phyloP scores from a whole-genome alignment of 108 stramenopile genomes.

The Asterionellopsis glacialis region DNA sequence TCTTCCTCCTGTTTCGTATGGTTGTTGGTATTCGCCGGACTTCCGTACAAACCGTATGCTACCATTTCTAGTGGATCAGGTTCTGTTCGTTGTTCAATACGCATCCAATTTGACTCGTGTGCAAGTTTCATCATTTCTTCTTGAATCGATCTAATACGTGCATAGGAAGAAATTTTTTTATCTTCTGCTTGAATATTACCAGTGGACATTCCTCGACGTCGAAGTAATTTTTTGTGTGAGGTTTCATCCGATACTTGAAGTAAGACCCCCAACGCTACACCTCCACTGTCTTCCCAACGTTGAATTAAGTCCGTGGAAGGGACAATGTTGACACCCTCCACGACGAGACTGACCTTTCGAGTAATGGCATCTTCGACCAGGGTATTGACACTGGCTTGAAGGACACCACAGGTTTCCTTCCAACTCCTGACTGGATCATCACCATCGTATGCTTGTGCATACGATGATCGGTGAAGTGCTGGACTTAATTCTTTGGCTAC shows the following conservation, averaged over 20 bases:
- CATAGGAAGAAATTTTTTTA: conserved; percentile 41
- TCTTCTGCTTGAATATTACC: conserved; percentile 32
- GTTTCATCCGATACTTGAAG: conserved; percentile 45
- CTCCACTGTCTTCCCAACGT: conserved; percentile 41
- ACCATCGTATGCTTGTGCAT: conserved; percentile 33
- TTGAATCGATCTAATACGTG: conserved; percentile 57
- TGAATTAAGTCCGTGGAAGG: conserved; percentile 41
- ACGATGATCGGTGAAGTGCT: conserved; percentile 59
- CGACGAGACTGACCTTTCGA: conserved; percentile 43
- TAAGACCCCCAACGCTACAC: conserved; percentile 44
- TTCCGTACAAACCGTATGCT: not conserved
- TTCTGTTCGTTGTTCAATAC: conserved; percentile 52
- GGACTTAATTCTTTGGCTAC: conserved; percentile 44
- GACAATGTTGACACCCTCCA: conserved; percentile 57
- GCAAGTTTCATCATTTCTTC: conserved; percentile 59
- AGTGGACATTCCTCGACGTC: conserved; percentile 42
- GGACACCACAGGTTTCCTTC: conserved; percentile 56
- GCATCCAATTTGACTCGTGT: conserved; percentile 43
- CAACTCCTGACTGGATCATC: conserved; percentile 57
- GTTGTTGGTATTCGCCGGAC: too few relatives aligned
- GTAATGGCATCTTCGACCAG: conserved; percentile 58
- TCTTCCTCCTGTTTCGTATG: too few relatives aligned
- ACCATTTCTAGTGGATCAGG: conserved; percentile 57
- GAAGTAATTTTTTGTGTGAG: conserved; percentile 42
- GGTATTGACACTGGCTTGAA: conserved; percentile 36